Conservation (phyloP, 768 basidiomycete genomes). For the Clathrus columnatus region DNA sequence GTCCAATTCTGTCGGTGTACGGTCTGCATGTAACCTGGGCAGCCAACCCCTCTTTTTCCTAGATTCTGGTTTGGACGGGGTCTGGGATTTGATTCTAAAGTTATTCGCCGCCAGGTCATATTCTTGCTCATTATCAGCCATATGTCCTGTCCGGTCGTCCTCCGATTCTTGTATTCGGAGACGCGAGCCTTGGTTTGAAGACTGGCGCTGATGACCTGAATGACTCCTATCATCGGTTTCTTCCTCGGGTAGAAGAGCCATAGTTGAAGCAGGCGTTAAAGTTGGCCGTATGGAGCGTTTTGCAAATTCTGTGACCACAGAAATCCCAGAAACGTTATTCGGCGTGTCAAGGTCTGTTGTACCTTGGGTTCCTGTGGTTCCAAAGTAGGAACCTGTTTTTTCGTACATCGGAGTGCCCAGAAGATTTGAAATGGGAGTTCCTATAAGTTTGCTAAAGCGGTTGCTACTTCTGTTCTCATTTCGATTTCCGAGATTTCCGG, state of each 20-base stretch:
- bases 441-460: background rate
- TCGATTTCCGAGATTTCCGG: background rate
- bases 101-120: background rate
- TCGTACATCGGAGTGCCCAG: conserved; percentile 32
- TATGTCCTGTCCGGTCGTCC: background rate
- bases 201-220: background rate
- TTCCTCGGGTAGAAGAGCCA: background rate
- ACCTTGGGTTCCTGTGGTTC: background rate
- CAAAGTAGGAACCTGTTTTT: conserved; percentile 24
- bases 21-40: background rate
- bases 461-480: background rate
- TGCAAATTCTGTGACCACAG: no score
- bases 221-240: background rate
- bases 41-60: background rate
- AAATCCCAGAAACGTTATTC: background rate
- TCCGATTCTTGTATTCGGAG: background rate
- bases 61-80: background rate
- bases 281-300: background rate
- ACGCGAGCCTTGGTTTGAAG: background rate
- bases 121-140: background rate
- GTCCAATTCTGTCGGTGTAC: background rate
- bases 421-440: conserved; percentile 23
- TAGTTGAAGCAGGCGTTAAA: background rate
- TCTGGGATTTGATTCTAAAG: background rate
- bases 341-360: background rate